Conservation (phyloP, 208 protist genomes). For the Wallacemonas sp. region DNA sequence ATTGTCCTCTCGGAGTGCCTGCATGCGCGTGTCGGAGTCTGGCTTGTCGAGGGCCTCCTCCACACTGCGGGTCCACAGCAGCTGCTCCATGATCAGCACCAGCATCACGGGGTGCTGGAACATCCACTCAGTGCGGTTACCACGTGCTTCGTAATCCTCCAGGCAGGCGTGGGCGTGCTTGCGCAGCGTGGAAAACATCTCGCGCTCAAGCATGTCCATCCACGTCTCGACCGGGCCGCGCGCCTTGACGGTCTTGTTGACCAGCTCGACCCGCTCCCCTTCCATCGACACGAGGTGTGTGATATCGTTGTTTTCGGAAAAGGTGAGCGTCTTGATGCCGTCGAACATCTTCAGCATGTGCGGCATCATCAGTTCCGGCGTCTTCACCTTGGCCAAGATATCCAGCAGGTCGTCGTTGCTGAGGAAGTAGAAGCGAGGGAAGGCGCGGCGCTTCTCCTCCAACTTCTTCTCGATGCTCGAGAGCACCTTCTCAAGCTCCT, state of each 20-base stretch:
- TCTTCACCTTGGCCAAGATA: constrained; percentile 98
- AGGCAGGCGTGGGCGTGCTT: constrained; percentile 87
- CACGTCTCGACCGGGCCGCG: constrained; percentile 95
- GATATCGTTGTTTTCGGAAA: constrained; percentile 85
- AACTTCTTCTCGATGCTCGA: constrained; percentile 94
- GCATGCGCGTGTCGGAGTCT: constrained; percentile 76
- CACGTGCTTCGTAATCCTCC: constrained; percentile 80
- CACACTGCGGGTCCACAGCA: constrained; percentile 94
- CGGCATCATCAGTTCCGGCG: constrained; percentile 96
- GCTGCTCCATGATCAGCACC: constrained; percentile 93
- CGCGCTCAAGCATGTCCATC: constrained; percentile 94
- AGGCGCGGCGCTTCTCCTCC: constrained; percentile 96
- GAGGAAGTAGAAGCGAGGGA: constrained; percentile 98
- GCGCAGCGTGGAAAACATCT: constrained; percentile 93
- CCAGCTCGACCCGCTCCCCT: constrained; percentile 86
- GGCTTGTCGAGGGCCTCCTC: constrained; percentile 83
- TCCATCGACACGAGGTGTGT: constrained; percentile 93
- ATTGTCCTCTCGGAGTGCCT: constrained; percentile 65
- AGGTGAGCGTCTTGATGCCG: constrained; percentile 89
- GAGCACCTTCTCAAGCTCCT: constrained; percentile 94
- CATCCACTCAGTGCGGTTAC: constrained; percentile 90
- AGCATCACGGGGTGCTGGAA: constrained; percentile 94
- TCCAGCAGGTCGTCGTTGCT: constrained; percentile 97
- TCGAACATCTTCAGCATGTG: constrained; percentile 99
- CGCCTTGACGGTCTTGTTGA: constrained; percentile 95